These are phyloP conservation scores for Dactylellina leptospora DNA, from an alignment of 2,329 filamentous ascomycete species.

Conservation along the genomic window DNA sequence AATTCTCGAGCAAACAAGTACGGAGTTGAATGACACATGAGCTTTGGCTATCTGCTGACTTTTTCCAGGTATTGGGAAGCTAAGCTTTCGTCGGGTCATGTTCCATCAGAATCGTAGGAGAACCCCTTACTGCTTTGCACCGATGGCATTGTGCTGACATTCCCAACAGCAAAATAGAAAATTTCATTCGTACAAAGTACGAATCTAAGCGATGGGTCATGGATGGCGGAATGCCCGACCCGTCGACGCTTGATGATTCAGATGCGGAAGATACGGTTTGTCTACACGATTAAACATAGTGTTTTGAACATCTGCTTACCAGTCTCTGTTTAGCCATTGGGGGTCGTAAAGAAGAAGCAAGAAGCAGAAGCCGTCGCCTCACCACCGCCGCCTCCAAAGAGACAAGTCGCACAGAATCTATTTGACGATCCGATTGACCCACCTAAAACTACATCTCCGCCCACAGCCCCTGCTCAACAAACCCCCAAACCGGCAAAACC, in stretches of 20 bases:
- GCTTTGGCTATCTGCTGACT: conserved; percentile 55
- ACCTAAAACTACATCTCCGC: conserved; percentile 78
- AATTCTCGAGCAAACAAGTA: conserved; percentile 95
- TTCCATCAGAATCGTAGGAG: conserved; percentile 82
- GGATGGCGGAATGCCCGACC: conserved; percentile 93
- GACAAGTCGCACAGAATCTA: conserved; percentile 68
- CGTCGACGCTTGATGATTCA: conserved; percentile 81
- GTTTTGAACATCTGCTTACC: conserved; percentile 65
- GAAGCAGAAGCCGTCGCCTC: conserved; percentile 66
- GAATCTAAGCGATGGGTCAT: conserved; percentile 99
- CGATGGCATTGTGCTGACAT: conserved; percentile 18
- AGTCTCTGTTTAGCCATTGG: conserved; percentile 66
- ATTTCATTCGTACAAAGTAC: conserved; percentile 99
- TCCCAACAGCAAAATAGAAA: conserved; percentile 82
- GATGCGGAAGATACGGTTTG: conserved; percentile 82
- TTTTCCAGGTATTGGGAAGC: conserved; percentile 81
- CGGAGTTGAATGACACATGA: conserved; percentile 54
- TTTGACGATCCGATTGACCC: conserved; percentile 75
- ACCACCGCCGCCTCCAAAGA: conserved; percentile 59
- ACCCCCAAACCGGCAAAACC: conserved; percentile 77
- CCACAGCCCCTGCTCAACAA: conserved; percentile 70
- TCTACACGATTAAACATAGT: conserved; percentile 68
- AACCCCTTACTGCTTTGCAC: conserved; percentile 2
- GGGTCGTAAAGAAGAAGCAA: conserved; percentile 73
- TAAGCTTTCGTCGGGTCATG: conserved; percentile 88